These are phyloP conservation scores for Podospora tetraspora DNA, from an alignment of 495 filamentous ascomycete species.

Conservation along the genomic window DNA sequence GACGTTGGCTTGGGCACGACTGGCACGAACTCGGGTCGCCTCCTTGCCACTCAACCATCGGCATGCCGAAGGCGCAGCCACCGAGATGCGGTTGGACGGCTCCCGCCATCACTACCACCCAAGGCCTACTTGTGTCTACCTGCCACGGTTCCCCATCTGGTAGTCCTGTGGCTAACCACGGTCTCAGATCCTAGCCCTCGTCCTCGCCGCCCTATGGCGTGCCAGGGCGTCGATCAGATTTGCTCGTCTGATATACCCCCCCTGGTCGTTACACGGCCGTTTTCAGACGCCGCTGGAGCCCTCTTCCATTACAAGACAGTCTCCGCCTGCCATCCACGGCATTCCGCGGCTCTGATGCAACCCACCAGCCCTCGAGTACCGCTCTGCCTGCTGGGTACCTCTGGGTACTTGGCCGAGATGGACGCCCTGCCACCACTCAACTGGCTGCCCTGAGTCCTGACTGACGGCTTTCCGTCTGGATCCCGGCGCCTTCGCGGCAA, in stretches of 20 bases:
- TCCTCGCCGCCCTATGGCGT: constrained; percentile 39
- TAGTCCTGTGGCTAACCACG: constrained; percentile 29
- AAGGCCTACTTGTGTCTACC: constrained; percentile 4
- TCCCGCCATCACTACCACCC: background rate
- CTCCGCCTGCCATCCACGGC: constrained; percentile 26
- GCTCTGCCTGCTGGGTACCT: constrained; percentile 19
- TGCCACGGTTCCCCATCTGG: constrained; percentile 22
- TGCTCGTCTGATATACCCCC: constrained; percentile 41
- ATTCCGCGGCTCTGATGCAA: constrained; percentile 18
- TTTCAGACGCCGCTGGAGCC: constrained; percentile 24
- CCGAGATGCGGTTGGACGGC: background rate
- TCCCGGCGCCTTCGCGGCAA: constrained; percentile 5
- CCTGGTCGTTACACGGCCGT: constrained; percentile 40
- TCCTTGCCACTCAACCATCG: background rate
- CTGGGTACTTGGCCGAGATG: constrained; percentile 16
- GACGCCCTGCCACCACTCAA: constrained; percentile 19
- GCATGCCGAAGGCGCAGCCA: background rate
- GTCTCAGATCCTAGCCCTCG: constrained; percentile 15
- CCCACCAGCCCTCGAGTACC: constrained; percentile 23
- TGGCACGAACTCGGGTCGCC: background rate
- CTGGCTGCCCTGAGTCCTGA: constrained; percentile 5
- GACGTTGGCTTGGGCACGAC: background rate
- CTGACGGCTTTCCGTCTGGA: constrained; percentile 7
- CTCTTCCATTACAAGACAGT: constrained; percentile 20
- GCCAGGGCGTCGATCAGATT: constrained; percentile 38